Percentiles rank a stretch among this genome's conserved stretches.
Evolutionary conservation across 2,329 filamentous ascomycete species (phyloP).

Genomic region (Fusarium lyarnte): DNA sequence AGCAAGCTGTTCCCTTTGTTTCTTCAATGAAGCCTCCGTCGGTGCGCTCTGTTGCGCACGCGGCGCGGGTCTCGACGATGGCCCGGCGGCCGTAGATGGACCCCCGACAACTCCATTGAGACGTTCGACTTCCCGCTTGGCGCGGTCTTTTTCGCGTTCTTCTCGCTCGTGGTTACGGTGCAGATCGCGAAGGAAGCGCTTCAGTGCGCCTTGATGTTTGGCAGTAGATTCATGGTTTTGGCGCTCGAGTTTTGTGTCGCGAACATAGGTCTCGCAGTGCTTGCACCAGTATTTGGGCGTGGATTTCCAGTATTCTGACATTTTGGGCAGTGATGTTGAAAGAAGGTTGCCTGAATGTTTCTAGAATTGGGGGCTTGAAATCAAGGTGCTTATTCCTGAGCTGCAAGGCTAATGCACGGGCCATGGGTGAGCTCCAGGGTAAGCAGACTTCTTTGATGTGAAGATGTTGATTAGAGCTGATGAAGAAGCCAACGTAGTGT

Average conservation of each 20-base stretch:
- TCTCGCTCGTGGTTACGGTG: slow-evolving; percentile 86
- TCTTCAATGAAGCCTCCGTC: slow-evolving; percentile 74
- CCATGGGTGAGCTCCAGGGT: slow-evolving; percentile 9
- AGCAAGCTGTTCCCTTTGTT: slow-evolving; percentile 86
- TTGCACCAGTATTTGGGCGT: slow-evolving; percentile 99
- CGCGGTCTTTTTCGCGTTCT: slow-evolving; percentile 82
- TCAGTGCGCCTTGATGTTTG: slow-evolving; percentile 85
- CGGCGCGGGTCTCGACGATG: slow-evolving; percentile 30
- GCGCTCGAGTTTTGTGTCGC: slow-evolving; percentile 90
- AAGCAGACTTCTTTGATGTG: not conserved
- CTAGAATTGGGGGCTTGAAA: not conserved
- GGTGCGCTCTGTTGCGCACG: slow-evolving; percentile 25
- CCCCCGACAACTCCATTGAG: slow-evolving; percentile 79
- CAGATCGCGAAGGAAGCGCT: slow-evolving; percentile 88
- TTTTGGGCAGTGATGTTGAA: slow-evolving; percentile 50
- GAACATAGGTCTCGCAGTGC: slow-evolving; percentile 89
- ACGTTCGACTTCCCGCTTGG: slow-evolving; percentile 84
- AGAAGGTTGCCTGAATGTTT: not conserved
- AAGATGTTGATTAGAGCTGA: not conserved
- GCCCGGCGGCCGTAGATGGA: slow-evolving; percentile 46
- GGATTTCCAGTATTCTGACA: slow-evolving; percentile 99
- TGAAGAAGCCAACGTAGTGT: not conserved
- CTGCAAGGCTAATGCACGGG: not conserved
- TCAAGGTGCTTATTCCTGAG: slow-evolving; percentile 31
- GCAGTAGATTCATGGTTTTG: slow-evolving; percentile 88